Percentiles rank a stretch among this genome's conserved stretches.
phyloP scores from a whole-genome alignment of 2,329 filamentous ascomycete species.

The Phyllosticta capitalensis region DNA sequence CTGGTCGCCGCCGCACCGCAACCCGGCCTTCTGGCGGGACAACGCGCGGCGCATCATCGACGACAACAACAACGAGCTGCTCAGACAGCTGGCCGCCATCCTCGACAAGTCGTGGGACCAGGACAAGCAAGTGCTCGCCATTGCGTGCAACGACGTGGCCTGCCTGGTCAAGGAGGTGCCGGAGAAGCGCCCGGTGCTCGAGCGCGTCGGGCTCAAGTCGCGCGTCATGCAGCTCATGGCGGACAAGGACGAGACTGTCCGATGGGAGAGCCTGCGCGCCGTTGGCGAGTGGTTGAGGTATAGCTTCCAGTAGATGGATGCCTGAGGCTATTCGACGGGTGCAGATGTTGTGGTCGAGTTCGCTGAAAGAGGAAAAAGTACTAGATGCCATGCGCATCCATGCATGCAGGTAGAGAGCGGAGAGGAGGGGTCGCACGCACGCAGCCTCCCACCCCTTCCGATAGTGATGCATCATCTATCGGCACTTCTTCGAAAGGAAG shows the following conservation, averaged over 20 bases:
- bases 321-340: not conserved
- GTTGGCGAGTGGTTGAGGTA: conserved; percentile 70
- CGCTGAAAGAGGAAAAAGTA: not conserved
- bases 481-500: not conserved
- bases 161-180: conserved; percentile 80
- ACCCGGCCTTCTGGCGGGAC: conserved; percentile 80
- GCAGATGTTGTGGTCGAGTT: not conserved
- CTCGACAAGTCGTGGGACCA: conserved; percentile 75
- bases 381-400: not conserved
- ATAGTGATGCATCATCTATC: not conserved
- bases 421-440: not conserved
- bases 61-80: conserved; percentile 67
- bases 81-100: conserved; percentile 76
- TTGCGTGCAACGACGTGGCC: conserved; percentile 90
- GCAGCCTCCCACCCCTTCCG: not conserved
- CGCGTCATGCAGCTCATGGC: conserved; percentile 91
- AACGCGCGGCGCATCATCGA: conserved; percentile 84
- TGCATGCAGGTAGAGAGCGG: not conserved
- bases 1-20: conserved; percentile 88
- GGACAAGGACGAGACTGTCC: conserved; percentile 75
- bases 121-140: conserved; percentile 76
- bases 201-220: conserved; percentile 75
- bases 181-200: conserved; percentile 68
- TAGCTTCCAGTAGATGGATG: conserved; percentile 31
- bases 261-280: conserved; percentile 86